Evolutionary conservation across 2,329 filamentous ascomycete species (phyloP).

Genomic region (Helicocarpus griseus): DNA sequence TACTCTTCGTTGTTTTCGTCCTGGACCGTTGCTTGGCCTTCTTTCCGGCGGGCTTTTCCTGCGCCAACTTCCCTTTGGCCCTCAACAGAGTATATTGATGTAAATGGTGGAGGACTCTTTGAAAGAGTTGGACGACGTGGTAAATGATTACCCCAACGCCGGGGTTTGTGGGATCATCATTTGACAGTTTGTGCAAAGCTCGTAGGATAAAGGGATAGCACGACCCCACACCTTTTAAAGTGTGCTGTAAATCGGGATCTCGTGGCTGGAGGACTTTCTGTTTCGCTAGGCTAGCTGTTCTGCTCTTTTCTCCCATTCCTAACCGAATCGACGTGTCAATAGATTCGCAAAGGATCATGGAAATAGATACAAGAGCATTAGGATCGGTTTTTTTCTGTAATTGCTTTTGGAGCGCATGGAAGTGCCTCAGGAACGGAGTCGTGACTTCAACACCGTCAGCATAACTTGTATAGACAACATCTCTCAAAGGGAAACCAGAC

Average conservation of each 20-base stretch:
- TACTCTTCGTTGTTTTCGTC: conserved; percentile 7
- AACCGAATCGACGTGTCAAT: conserved; percentile 17
- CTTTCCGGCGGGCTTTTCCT: conserved; percentile 4
- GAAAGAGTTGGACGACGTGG: conserved; percentile 26
- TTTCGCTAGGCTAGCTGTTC: conserved; percentile 8
- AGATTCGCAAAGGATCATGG: conserved; percentile 22
- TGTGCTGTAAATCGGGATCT: conserved; percentile 11
- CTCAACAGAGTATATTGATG: conserved; percentile 17
- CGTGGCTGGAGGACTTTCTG: conserved; percentile 1
- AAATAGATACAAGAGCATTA: conserved; percentile 15
- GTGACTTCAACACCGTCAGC: conserved; percentile 14
- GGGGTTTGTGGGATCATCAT: conserved; percentile 6
- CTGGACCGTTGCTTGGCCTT: conserved; percentile 12
- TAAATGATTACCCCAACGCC: conserved; percentile 22
- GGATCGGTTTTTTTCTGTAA: conserved; percentile 21
- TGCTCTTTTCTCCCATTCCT: conserved; percentile 5
- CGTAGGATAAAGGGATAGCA: conserved; percentile 20
- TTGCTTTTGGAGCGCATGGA: conserved; percentile 24
- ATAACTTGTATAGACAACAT: not conserved
- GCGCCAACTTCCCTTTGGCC: conserved; percentile 4
- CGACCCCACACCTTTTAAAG: conserved; percentile 17
- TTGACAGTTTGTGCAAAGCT: conserved; percentile 19
- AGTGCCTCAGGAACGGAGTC: conserved; percentile 24
- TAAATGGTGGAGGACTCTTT: conserved; percentile 20
- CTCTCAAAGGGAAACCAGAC: not conserved